A percentile compares a stretch with the other conserved stretches of the same genome.
Conservation (phyloP, 1,139 yeast genomes). For the Candida smagusa region DNA sequence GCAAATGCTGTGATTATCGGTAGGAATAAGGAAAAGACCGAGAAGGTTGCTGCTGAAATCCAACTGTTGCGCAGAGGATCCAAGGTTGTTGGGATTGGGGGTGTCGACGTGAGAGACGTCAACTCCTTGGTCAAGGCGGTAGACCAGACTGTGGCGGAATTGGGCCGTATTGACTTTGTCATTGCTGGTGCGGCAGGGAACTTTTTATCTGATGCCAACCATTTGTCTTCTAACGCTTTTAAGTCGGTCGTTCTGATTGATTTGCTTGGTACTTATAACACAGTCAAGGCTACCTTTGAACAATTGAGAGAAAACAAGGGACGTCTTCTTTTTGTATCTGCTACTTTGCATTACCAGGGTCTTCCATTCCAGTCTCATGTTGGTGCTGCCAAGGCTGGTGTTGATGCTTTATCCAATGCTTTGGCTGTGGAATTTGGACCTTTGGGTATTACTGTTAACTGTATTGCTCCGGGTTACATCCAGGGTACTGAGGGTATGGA, state of each 20-base stretch:
- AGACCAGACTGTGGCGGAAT: constrained; percentile 52
- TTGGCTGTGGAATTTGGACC: constrained; percentile 89
- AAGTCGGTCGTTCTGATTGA: constrained; percentile 82
- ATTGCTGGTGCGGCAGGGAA: constrained; percentile 97
- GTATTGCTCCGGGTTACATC: constrained; percentile 87
- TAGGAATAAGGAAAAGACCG: constrained; percentile 63
- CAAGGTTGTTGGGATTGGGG: constrained; percentile 63
- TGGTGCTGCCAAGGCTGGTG: constrained; percentile 91
- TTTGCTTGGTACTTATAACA: constrained; percentile 78
- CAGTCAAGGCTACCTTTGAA: constrained; percentile 73
- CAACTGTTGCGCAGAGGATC: constrained; percentile 52
- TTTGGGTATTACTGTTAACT: constrained; percentile 72
- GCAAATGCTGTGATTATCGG: constrained; percentile 86
- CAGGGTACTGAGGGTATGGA: constrained; percentile 77
- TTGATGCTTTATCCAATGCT: constrained; percentile 78
- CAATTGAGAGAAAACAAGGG: constrained; percentile 68
- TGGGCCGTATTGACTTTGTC: constrained; percentile 77
- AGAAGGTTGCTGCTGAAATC: constrained; percentile 62
- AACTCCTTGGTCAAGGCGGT: constrained; percentile 59
- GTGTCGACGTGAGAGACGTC: constrained; percentile 73
- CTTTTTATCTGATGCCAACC: constrained; percentile 75
- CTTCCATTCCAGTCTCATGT: constrained; percentile 83
- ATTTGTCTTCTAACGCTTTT: constrained; percentile 79
- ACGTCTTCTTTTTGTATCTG: constrained; percentile 68
- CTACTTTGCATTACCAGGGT: constrained; percentile 85